Evolutionary conservation across 1,139 yeast genomes (phyloP).

Genomic region (Scheffersomyces lignicola): DNA sequence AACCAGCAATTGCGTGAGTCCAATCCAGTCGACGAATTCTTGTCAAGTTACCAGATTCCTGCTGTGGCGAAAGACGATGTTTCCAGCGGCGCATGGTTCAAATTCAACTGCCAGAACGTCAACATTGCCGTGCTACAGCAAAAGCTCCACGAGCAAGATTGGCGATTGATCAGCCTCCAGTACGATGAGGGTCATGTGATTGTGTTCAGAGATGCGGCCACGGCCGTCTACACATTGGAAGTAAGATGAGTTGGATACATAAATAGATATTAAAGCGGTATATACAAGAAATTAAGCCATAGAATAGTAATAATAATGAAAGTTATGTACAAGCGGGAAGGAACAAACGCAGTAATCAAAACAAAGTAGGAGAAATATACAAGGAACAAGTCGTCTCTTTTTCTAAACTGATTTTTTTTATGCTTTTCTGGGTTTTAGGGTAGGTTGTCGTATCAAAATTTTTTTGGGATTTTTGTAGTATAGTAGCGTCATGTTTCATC

Average conservation of each 20-base stretch:
- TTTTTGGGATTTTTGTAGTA: too few relatives aligned
- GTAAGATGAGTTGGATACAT: not conserved
- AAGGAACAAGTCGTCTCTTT: not conserved
- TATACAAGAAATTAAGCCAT: constrained; percentile 2
- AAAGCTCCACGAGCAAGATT: not conserved
- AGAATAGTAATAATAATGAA: too few relatives aligned
- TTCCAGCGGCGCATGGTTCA: not conserved
- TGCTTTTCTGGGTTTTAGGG: too few relatives aligned
- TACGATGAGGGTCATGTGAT: not conserved
- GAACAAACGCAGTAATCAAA: too few relatives aligned
- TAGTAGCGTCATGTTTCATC: too few relatives aligned
- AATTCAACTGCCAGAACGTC: constrained; percentile 1
- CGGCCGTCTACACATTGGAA: not conserved
- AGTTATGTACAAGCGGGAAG: not conserved
- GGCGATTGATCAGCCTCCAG: not conserved
- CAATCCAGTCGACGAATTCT: constrained; percentile 2
- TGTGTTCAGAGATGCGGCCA: not conserved
- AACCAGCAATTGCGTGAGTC: constrained; percentile 1
- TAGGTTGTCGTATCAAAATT: too few relatives aligned
- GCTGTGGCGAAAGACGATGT: not conserved
- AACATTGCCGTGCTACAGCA: not conserved
- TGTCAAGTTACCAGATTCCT: constrained; percentile 6
- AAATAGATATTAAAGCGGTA: not conserved
- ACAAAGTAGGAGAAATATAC: not conserved
- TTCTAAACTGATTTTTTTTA: not conserved